Evolutionary conservation across 176 grass and related monocot species (phyloP).

Genomic region (Ensete ventricosum): DNA sequence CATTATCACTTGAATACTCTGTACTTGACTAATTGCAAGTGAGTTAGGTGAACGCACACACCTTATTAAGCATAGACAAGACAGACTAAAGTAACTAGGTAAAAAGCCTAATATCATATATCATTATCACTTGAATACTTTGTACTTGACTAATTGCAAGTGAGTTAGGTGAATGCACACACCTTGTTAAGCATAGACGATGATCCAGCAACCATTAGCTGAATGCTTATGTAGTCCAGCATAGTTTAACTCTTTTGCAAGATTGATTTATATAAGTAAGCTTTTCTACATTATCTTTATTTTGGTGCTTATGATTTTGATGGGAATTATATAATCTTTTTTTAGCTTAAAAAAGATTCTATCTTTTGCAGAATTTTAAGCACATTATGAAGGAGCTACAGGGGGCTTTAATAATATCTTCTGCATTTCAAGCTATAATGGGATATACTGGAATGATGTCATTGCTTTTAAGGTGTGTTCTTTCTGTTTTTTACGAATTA

Average conservation of each 20-base stretch:
- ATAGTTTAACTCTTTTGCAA: background rate
- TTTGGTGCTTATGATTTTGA: background rate
- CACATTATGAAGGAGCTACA: slow-evolving; percentile 99
- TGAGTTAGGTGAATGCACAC: background rate
- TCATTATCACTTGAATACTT: background rate
- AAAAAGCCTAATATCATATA: background rate
- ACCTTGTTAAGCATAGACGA: background rate
- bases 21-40: background rate
- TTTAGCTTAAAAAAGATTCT: background rate
- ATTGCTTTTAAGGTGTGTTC: slow-evolving; percentile 56
- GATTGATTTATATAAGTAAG: background rate
- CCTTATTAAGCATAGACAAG: background rate
- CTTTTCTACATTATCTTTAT: background rate
- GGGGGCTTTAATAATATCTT: slow-evolving; percentile 80
- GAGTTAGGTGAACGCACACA: background rate
- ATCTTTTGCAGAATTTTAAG: slow-evolving; percentile 76
- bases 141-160: background rate
- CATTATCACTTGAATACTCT: background rate
- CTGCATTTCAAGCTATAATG: slow-evolving; percentile 76
- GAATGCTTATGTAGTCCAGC: background rate
- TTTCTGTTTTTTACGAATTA: background rate
- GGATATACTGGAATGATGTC: slow-evolving; percentile 90
- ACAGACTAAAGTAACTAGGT: background rate
- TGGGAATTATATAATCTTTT: background rate
- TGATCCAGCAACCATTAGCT: background rate